These are phyloP conservation scores for Logfia minima DNA, from an alignment of 129 eudicot genomes.

Conservation along the genomic window DNA sequence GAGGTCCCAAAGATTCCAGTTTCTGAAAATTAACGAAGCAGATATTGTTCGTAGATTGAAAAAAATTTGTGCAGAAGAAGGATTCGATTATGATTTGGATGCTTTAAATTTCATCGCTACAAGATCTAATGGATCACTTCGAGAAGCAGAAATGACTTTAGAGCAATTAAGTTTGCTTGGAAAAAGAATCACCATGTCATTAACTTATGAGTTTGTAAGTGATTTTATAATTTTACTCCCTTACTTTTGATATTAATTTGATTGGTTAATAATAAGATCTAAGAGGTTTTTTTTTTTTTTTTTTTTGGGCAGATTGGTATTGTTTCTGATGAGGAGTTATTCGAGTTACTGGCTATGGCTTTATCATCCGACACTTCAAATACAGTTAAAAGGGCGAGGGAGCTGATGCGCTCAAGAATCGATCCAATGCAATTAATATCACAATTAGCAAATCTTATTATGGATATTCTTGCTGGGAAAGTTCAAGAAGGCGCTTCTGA, in stretches of 20 bases:
- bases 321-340: slow-evolving; percentile 90
- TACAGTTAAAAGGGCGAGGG: slow-evolving; percentile 83
- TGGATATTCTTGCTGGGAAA: slow-evolving; percentile 96
- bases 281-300: not conserved
- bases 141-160: slow-evolving; percentile 96
- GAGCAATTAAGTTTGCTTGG: slow-evolving; percentile 92
- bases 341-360: slow-evolving; percentile 82
- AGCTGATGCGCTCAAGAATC: slow-evolving; percentile 80
- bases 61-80: slow-evolving; percentile 71
- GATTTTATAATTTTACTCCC: not conserved
- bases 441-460: slow-evolving; percentile 85
- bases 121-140: slow-evolving; percentile 78
- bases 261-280: not conserved
- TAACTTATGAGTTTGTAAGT: slow-evolving; percentile 82
- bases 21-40: slow-evolving; percentile 58
- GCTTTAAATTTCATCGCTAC: slow-evolving; percentile 75
- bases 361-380: slow-evolving; percentile 83
- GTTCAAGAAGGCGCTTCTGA: slow-evolving; percentile 57
- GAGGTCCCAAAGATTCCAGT: slow-evolving; percentile 62
- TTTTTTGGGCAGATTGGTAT: slow-evolving; percentile 66
- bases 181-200: slow-evolving; percentile 62
- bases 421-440: slow-evolving; percentile 90
- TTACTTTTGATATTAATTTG: not conserved
- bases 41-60: slow-evolving; percentile 53
- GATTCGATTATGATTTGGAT: slow-evolving; percentile 60